Evolutionary conservation across 306 rosid species (phyloP).

Genomic region (Dalbergia cochinchinensis): DNA sequence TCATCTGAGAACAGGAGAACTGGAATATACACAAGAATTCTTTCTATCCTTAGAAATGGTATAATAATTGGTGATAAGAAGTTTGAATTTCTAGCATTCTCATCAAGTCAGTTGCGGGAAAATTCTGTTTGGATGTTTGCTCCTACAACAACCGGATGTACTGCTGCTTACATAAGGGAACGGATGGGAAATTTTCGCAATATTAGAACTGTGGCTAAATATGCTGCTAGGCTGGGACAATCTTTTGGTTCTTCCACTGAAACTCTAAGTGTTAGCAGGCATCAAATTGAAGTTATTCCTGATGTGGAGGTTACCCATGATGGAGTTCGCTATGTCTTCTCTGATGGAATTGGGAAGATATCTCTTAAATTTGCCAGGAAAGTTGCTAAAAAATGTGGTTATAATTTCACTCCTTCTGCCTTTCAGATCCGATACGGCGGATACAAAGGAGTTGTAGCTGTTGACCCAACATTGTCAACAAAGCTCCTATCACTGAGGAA

Average conservation of each 20-base stretch:
- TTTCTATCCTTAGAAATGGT: conserved; percentile 71
- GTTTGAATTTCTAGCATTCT: conserved; percentile 89
- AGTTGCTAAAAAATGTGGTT: conserved; percentile 77
- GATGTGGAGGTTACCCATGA: conserved; percentile 48
- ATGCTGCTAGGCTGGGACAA: conserved; percentile 93
- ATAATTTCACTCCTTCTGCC: conserved; percentile 67
- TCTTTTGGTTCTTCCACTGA: conserved; percentile 94
- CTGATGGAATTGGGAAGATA: conserved; percentile 94
- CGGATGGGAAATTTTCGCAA: conserved; percentile 77
- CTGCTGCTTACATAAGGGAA: conserved; percentile 62
- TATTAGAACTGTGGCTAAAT: conserved; percentile 88
- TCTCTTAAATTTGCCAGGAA: conserved; percentile 68
- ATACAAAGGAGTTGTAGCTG: conserved; percentile 90
- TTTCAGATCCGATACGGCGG: conserved; percentile 93
- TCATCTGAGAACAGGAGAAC: conserved; percentile 61
- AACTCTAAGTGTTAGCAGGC: conserved; percentile 57
- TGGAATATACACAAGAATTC: conserved; percentile 66
- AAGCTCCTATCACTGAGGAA: conserved; percentile 80
- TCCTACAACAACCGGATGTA: conserved; percentile 40
- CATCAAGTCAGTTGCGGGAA: conserved; percentile 88
- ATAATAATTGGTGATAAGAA: conserved; percentile 71
- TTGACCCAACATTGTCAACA: conserved; percentile 68
- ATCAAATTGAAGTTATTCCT: conserved; percentile 66
- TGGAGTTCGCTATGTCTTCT: conserved; percentile 62
- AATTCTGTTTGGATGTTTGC: conserved; percentile 95